These are phyloP conservation scores for Marasmius fiardii DNA, from an alignment of 1,284 basidiomycete genomes.

Conservation along the genomic window DNA sequence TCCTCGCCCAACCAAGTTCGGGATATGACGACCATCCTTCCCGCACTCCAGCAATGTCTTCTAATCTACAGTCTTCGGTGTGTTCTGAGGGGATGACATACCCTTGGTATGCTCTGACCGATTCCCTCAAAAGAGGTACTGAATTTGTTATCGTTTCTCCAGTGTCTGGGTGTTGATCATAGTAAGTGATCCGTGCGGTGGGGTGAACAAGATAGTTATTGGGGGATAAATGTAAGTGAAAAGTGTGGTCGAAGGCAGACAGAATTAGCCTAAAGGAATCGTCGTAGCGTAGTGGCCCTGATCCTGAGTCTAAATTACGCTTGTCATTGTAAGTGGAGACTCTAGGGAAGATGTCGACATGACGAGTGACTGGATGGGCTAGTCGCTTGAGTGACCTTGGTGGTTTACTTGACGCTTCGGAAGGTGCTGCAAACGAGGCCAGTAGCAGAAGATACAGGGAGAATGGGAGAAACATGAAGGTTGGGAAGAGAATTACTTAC, in stretches of 20 bases:
- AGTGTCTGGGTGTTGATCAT: constrained; percentile 30
- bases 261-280: constrained; percentile 66
- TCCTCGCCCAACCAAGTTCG: constrained; percentile 67
- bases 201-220: constrained; percentile 78
- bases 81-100: constrained; percentile 57
- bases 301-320: not conserved
- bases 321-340: constrained; percentile 17
- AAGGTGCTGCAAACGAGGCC: not conserved
- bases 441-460: not conserved
- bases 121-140: constrained; percentile 50
- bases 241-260: constrained; percentile 61
- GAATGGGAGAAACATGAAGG: not conserved
- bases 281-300: constrained; percentile 43
- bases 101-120: constrained; percentile 63
- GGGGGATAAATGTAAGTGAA: constrained; percentile 68
- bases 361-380: constrained; percentile 52
- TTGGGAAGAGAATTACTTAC: too few relatives aligned
- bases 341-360: constrained; percentile 68
- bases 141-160: constrained; percentile 30
- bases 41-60: constrained; percentile 52
- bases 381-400: constrained; percentile 55
- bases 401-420: constrained; percentile 47
- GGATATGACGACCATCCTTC: constrained; percentile 34
- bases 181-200: constrained; percentile 66
- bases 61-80: constrained; percentile 50